Base-by-base conservation (phyloP, 2,329 filamentous ascomycete species). In the Cylindrodendrum hubeiense region DNA sequence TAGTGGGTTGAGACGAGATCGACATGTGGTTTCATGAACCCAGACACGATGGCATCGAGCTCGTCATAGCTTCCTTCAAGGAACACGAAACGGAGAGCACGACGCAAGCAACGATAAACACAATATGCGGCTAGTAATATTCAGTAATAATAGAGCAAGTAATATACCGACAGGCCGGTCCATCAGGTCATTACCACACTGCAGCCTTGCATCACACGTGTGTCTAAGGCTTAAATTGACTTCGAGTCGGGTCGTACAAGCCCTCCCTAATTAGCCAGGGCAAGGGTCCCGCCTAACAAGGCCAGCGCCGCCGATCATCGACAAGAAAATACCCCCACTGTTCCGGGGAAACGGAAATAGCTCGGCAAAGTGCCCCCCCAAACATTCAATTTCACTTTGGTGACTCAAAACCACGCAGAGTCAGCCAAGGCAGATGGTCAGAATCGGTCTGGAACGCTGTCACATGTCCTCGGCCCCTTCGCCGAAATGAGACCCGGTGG, bases 271-370 rank as follows among this genome's bases (percentile, higher is more conserved):
- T 49, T 50, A 33, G 46, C 24, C 46, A 49, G 46, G 26, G 47
- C 12, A 7, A 43, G 47, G 47, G 26, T n/a, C 46, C 46, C 46
- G 26, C 46, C 24, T 19, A 49, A 30, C 15, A 21, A 49, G 5
- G 17, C 17, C 26, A 8, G 17, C 46, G 26, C 13, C 46, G 46
- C 26, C 26, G 47, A 50, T 50, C 47, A 8, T 30, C 10, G 7
- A n/a, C 19, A 37, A 9, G 26, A 43, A 39, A 44, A 37, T 22
- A 13, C 21, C 33, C 49, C 49, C 19, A 19, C 15, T 19, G 65
- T 55, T 12, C 66, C 71, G 69, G 71, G 67, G 71, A 60, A 71
- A 44, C 71, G 71, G 71, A 69, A 72, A 71, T 72, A 73, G 61
- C 67, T 72, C 71, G 71, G 71, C 54, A 69, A 69, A 43, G 34